Evolutionary conservation across 163 green algal genomes (phyloP).

Genomic region (Trebouxiophyceae sp.): DNA sequence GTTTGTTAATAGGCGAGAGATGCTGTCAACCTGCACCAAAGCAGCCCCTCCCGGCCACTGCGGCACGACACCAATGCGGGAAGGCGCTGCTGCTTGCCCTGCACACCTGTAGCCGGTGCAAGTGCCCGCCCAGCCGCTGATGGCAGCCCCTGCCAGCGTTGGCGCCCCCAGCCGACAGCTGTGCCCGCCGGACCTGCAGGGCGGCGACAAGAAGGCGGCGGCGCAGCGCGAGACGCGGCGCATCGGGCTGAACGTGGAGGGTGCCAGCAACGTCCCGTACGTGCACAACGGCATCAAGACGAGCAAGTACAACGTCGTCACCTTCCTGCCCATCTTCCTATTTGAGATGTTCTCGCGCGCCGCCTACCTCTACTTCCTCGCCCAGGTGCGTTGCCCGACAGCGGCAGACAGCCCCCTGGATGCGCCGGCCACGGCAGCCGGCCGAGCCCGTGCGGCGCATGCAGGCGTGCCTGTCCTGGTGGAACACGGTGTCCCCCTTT

Average conservation of each 20-base stretch:
- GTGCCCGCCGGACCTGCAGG: not conserved
- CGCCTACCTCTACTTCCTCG: slow-evolving; percentile 81
- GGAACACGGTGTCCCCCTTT: slow-evolving; percentile 68
- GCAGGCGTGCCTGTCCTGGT: slow-evolving; percentile 70
- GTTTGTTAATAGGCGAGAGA: too few species aligned
- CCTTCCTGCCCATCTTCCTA: slow-evolving; percentile 74
- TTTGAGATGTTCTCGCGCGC: slow-evolving; percentile 73
- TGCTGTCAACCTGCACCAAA: too few species aligned
- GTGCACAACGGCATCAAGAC: slow-evolving; percentile 52
- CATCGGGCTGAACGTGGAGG: not conserved
- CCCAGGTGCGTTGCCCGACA: slow-evolving; percentile 26
- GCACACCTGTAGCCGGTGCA: too few species aligned
- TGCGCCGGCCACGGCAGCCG: too few species aligned
- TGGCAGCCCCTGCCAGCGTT: too few species aligned
- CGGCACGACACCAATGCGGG: too few species aligned
- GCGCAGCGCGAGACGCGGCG: not conserved
- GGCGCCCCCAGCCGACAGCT: not conserved
- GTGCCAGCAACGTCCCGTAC: not conserved
- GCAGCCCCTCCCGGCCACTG: too few species aligned
- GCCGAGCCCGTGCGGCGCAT: too few species aligned
- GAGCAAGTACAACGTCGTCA: slow-evolving; percentile 74
- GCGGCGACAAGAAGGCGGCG: not conserved
- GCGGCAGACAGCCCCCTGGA: not conserved
- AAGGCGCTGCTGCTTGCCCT: too few species aligned
- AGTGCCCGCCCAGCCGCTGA: too few species aligned